Conservation (phyloP, 176 grass and related monocot genomes). For the Saccharum officinarum region DNA sequence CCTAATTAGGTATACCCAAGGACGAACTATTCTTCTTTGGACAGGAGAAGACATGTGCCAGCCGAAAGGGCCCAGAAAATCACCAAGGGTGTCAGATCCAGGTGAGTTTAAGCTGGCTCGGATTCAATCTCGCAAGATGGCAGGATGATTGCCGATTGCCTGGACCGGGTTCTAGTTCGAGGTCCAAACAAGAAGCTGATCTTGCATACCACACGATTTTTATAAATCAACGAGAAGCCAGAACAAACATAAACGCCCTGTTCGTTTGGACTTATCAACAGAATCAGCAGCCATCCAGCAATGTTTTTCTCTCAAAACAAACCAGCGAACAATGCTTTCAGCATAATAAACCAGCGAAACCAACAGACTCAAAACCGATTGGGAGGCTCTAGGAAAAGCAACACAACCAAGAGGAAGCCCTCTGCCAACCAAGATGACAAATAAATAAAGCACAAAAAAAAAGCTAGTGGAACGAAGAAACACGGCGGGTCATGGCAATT, state of each 20-base stretch:
- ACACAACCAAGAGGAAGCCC: no score
- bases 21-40: not conserved
- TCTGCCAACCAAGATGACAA: not conserved
- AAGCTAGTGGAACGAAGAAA: not conserved
- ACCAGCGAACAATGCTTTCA: no score
- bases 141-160: conserved; percentile 42
- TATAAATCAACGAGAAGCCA: not conserved
- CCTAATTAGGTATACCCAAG: no score
- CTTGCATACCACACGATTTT: conserved; percentile 27
- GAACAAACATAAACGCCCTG: not conserved
- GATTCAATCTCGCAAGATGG: conserved; percentile 59
- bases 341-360: no score
- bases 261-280: no score
- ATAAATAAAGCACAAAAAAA: not conserved
- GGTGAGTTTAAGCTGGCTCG: conserved; percentile 59
- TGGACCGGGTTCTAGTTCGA: conserved; percentile 18
- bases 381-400: not conserved
- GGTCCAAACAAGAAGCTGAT: conserved; percentile 74
- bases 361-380: no score
- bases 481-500: not conserved
- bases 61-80: conserved; percentile 69
- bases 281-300: no score
- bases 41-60: conserved; percentile 24
- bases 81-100: conserved; percentile 62
- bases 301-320: no score